phyloP scores from a whole-genome alignment of 768 basidiomycete species.

The Kwoniella mangroviensis region DNA sequence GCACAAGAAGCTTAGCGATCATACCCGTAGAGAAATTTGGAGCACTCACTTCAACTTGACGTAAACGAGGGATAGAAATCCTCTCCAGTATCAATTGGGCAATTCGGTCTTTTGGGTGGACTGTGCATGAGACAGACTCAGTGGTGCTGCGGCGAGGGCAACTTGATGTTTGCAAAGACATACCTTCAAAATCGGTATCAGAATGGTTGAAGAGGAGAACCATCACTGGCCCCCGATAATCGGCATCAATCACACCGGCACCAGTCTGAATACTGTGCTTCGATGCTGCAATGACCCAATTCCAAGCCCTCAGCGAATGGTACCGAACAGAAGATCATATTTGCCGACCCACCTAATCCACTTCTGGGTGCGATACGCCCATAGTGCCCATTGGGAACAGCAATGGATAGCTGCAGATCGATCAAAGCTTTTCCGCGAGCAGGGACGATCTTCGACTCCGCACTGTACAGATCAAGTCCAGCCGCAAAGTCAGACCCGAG shows the following conservation, averaged over 20 bases:
- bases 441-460: slow-evolving; percentile 79
- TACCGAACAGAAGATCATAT: too few species aligned
- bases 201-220: slow-evolving; percentile 91
- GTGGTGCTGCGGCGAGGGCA: not conserved
- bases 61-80: slow-evolving; percentile 79
- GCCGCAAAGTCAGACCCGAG: slow-evolving; percentile 83
- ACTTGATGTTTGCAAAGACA: slow-evolving; percentile 11
- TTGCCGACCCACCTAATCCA: slow-evolving; percentile 74
- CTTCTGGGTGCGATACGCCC: slow-evolving; percentile 96
- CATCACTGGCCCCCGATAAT: slow-evolving; percentile 90
- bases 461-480: slow-evolving; percentile 93
- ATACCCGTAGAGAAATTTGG: not conserved
- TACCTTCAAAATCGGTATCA: slow-evolving; percentile 84
- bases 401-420: slow-evolving; percentile 89
- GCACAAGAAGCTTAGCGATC: slow-evolving; percentile 15
- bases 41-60: slow-evolving; percentile 76
- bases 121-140: slow-evolving; percentile 61
- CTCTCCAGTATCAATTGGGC: slow-evolving; percentile 92
- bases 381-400: slow-evolving; percentile 89
- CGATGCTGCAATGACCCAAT: slow-evolving; percentile 65
- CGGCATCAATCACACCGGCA: slow-evolving; percentile 94
- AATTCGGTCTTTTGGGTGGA: slow-evolving; percentile 86
- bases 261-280: slow-evolving; percentile 98
- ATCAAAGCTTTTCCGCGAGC: slow-evolving; percentile 88
- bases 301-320: not conserved